These are phyloP conservation scores for Penicillium paradoxum DNA, from an alignment of 495 filamentous ascomycete species.

Conservation along the genomic window DNA sequence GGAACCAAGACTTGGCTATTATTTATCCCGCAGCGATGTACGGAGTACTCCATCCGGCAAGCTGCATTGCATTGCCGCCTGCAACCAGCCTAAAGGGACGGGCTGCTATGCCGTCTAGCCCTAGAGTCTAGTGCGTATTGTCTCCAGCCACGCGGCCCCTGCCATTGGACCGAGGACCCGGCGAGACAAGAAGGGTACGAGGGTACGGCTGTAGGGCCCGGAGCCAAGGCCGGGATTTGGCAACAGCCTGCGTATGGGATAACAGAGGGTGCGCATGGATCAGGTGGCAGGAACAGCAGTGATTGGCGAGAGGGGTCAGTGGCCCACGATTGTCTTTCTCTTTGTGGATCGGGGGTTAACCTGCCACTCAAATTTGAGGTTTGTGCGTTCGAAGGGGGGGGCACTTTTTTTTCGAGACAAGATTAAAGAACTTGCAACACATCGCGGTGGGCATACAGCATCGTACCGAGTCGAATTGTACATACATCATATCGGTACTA, in stretches of 20 bases:
- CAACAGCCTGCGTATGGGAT: not conserved
- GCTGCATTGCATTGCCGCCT: constrained; percentile 26
- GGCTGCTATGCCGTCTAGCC: constrained; percentile 1
- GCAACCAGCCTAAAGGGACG: constrained; percentile 20
- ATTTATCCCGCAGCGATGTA: constrained; percentile 15
- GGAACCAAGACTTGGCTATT: not conserved
- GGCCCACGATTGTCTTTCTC: constrained; percentile 13
- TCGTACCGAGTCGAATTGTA: not conserved
- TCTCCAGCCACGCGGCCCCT: not conserved
- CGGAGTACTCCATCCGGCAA: constrained; percentile 22
- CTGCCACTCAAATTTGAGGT: not conserved
- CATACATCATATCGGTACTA: not conserved
- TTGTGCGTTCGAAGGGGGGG: not conserved
- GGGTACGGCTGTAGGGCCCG: not conserved
- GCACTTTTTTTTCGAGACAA: not conserved
- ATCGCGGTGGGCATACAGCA: no score
- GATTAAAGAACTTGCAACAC: not conserved
- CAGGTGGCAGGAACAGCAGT: not conserved
- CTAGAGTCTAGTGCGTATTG: not conserved
- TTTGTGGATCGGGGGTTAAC: not conserved
- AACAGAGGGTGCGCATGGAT: not conserved
- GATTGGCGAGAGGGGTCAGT: constrained; percentile 13
- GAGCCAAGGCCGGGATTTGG: constrained; percentile 9
- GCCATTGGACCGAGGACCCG: not conserved
- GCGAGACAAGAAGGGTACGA: not conserved